These are phyloP conservation scores for Penicillium ochrochloron DNA, from an alignment of 495 filamentous ascomycete genomes.

Conservation along the genomic window DNA sequence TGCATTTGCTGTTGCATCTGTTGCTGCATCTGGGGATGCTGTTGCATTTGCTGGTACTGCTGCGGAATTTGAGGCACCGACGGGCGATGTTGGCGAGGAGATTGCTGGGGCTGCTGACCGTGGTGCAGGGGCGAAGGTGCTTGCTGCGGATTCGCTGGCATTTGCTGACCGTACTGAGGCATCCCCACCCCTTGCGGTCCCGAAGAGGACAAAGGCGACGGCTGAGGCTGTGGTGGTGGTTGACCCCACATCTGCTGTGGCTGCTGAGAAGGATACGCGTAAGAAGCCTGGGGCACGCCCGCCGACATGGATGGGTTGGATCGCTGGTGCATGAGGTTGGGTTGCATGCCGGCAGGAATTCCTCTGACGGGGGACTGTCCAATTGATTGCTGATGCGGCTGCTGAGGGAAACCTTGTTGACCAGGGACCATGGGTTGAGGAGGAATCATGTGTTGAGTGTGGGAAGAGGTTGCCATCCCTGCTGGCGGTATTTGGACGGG, in stretches of 20 bases:
- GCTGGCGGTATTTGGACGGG: conserved; percentile 45
- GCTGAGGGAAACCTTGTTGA: conserved; percentile 41
- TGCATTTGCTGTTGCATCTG: conserved; percentile 45
- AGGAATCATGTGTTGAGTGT: conserved; percentile 44
- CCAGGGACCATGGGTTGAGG: conserved; percentile 49
- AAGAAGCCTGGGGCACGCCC: conserved; percentile 46
- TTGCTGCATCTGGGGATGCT: conserved; percentile 62
- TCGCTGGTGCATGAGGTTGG: conserved; percentile 53
- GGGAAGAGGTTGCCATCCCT: conserved; percentile 44
- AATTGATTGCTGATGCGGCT: conserved; percentile 46
- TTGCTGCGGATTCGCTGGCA: conserved; percentile 45
- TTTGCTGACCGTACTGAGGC: conserved; percentile 50
- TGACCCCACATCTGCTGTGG: conserved; percentile 58
- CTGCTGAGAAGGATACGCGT: conserved; percentile 52
- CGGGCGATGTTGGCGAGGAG: conserved; percentile 52
- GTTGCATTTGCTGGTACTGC: conserved; percentile 52
- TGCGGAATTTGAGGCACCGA: conserved; percentile 48
- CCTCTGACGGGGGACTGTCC: conserved; percentile 50
- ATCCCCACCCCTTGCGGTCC: conserved; percentile 48
- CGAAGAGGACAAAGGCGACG: conserved; percentile 48
- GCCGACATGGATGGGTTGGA: conserved; percentile 47
- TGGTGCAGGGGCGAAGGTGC: conserved; percentile 51
- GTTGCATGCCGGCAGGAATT: conserved; percentile 47
- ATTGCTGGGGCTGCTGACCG: conserved; percentile 51
- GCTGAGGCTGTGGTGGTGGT: conserved; percentile 59